Base-by-base conservation (phyloP, 1,139 yeast species). In the Arxiozyma slooffiae region DNA sequence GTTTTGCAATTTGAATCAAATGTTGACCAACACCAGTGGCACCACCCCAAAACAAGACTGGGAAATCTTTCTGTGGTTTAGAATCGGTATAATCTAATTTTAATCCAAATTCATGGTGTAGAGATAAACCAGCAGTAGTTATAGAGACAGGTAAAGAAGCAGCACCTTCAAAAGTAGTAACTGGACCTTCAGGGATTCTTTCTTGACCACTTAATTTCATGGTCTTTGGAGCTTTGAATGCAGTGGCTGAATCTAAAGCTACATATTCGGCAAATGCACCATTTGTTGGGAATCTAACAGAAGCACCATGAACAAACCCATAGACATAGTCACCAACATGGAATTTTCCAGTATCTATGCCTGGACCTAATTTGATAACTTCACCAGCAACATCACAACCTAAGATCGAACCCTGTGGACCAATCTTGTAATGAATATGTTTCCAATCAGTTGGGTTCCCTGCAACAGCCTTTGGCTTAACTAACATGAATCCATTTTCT, bases 361-460 rank as follows among this genome's bases (percentile, higher is more conserved):
- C 69, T 5, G 73, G 56, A 43, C 92, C 92, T 41, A 83, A 75
- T 42, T 73, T 71, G 24, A 71, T 74, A 44, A 85, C 81, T 22
- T 68, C 68, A 49, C 94, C 94, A 46, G 83, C 68, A 37, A 74
- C 76, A 58, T 81, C 87, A 47, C 80, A 71, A 17, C 87, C 87
- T 20, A 71, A 61, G 48, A 77, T 72, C 38, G 73, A 63, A 24
- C 82, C 85, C 41, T 72, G 69, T 1, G 67, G 61, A 21, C 75
- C 76, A 53, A 70, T 60, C 7, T 69, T 61, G 48, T 51, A 63
- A 6, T 60, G 71, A 41, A 75, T 61, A 57, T 81, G 85, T 60
- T 82, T 82, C 84, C 85, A 83, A 63, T 85, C 94, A 16, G 86
- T 79, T 44, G 94, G 94, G 62, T 85, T 85, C 41, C 77, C 73